Base-by-base conservation (phyloP, 331 rosid species). In the Stylosanthes scabra region DNA sequence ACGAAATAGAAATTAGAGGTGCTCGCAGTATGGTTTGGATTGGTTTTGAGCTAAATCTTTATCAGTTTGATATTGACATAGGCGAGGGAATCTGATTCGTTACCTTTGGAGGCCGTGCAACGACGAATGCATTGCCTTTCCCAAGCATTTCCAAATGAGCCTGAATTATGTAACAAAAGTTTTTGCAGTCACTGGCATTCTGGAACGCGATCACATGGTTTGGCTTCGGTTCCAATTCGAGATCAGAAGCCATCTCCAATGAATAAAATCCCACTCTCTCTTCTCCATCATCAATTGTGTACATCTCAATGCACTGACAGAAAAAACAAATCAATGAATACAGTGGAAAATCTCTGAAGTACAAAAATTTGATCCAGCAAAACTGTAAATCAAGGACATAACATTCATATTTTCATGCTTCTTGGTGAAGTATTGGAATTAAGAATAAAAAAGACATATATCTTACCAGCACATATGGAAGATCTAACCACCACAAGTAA, bases 401-500 rank as follows among this genome's bases (percentile, higher is more conserved):
- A 49, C 54, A 54, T 47, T 41, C 28, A 66, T 47, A 49, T 56
- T 68, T 20, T 74, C 34, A 56, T 42, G 65, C 66, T 63, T 31
- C 14, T 63, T 15, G 27, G 27, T 41, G 63, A 71, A 62, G 40
- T 6, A 50, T 63, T 49, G 62, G 74, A 72, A 81, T 66, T 54
- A 57, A 60, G 55, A 63, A 34, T 45, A 40, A 51, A n/a, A n/a
- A 4, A 31, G n/a, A 49, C 20, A 20, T 16, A 55, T 16, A 20
- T 55, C 92, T 75, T 80, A 94, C 99, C 84, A 94, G 83, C 54
- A 94, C 73, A 80, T 84, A 74, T 47, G 91, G 75, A 73, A 94
- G 97, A 84, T 94, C 99, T 71, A 94, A 71, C 97, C 99, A 94
- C 99, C 97, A 91, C 39, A 94, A 81, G 83, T 94, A 86, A 88